phyloP scores from a whole-genome alignment of 2,329 filamentous ascomycete genomes.

The Aquanectria penicillioides region DNA sequence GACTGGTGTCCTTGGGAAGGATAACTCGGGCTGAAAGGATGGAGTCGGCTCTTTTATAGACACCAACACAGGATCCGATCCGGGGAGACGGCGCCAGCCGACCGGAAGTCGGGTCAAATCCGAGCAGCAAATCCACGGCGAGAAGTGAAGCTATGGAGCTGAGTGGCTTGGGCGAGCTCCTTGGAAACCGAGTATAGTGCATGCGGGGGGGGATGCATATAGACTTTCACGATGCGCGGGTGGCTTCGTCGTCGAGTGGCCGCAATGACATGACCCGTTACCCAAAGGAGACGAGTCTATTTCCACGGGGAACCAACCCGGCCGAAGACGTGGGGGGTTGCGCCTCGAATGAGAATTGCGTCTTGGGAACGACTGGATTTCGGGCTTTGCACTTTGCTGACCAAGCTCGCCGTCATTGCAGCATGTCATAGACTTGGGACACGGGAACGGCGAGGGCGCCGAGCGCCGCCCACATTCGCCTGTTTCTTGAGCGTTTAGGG shows the following conservation, averaged over 20 bases:
- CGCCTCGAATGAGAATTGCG: neutral
- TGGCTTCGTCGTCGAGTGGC: constrained; percentile 8
- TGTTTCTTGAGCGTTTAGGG: neutral
- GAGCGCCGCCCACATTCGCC: constrained; percentile 6
- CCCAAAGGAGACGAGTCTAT: constrained; percentile 3
- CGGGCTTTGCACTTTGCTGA: constrained; percentile 5
- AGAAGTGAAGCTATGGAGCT: neutral
- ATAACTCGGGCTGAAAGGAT: too few relatives aligned
- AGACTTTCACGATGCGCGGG: neutral
- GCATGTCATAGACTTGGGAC: neutral
- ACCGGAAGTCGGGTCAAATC: too few relatives aligned
- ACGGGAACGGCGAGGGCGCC: constrained; percentile 13
- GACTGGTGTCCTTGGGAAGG: too few relatives aligned
- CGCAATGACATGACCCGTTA: constrained; percentile 1
- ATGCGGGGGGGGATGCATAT: neutral
- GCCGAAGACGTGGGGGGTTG: neutral
- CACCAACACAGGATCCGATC: too few relatives aligned
- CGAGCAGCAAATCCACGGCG: neutral
- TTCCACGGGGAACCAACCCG: neutral
- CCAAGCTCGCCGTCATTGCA: neutral
- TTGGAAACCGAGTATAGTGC: neutral
- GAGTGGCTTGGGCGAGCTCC: neutral
- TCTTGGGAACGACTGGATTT: neutral
- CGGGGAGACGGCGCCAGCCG: too few relatives aligned
- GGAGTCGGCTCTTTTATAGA: too few relatives aligned